Base-by-base conservation (phyloP, 2,329 filamentous ascomycete genomes). In the Trichoderma lentiforme region DNA sequence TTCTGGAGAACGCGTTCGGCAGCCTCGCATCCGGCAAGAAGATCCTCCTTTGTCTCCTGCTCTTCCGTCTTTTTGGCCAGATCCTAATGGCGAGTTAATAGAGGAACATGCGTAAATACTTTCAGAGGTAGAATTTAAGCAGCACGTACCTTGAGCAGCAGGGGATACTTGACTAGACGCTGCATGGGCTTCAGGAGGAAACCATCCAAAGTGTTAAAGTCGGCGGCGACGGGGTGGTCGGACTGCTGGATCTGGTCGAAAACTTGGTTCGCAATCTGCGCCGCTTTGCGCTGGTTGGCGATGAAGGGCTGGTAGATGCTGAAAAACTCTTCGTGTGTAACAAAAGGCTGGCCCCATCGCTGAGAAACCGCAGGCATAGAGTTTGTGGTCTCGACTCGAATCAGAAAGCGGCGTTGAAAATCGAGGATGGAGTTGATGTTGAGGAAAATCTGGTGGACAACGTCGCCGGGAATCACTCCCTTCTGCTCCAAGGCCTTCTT, bases 171-270 rank as follows among this genome's bases (percentile, higher is more conserved):
- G 64, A 95, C 93, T 72, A 99, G 84, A 76, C 96, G 89, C 82
- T 99, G 96, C 86, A 99, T 98, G 1, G 96, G 96, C 80, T 99
- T 99, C 65, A 99, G 86, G 36, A 99, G 85, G 79, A 99, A 99
- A 4, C 94, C 94, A 76, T 96, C 94, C 18, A 98, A 84, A 0
- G 94, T 94, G 74, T 95, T 94, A 72, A 93, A 93, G 76, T 95
- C 94, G 73, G 93, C 91, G 6, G 96, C 93, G 78, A 98, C 96
- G 76, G 87, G 90, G 68, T 90, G 94, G 65, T 88, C 92, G 57
- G 93, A 93, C 36, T 88, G 83, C 75, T 89, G 88, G 67, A 98
- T 93, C 80, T 96, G 97, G 77, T 96, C 92, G 80, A 97, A 98
- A 73, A 95, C 91, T 73, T 91, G 88, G 76, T 93, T 90, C 15